Evolutionary conservation across 1,284 basidiomycete species (phyloP), one percentile per base, ranked within the genome.

Genomic region (Volvariella volvacea): DNA sequence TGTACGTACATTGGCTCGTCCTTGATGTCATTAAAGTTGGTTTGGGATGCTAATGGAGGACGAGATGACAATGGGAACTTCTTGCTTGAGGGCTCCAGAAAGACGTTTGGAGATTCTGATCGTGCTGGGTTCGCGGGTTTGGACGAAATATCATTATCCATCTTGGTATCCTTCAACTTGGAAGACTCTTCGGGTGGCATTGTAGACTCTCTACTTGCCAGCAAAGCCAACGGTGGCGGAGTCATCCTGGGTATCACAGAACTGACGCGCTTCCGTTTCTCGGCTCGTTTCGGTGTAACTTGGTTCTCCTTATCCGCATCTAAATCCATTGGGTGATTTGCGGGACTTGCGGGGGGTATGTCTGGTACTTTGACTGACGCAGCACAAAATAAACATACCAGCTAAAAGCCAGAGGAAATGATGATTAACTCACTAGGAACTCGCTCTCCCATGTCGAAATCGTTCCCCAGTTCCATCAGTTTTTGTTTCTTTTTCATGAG

Each of bases 251-350:
- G 43, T 41, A 17, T 39, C 45, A 41, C 10, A 22, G 17, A 40
- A n/a, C 25, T 22, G 33, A 41, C 43, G 16, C 20, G 44, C 21
- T 25, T 44, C 42, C 31, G 41, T 30, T 15, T 39, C 33, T 8
- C 40, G 30, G 7, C 22, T 20, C 10, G 2, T 19, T 17, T 38
- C 37, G 22, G 41, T 6, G 25, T 28, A 6, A 12, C 25, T 28
- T 28, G 42, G 21, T 56, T 53, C 36, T 63, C 61, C 41, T 64
- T 60, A 22, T 63, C 55, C 8, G 22, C 25, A 8, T 53, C 44
- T 4, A 45, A 30, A 20, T 51, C 50, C 10, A 43, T 44, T 16
- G 45, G 50, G 25, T 48, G 44, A 12, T 55, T 55, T 7, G 55
- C 41, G 6, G 56, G 54, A 7, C 57, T 58, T 14, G 55, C 21